A percentile compares a stretch with the other conserved stretches of the same genome.
Conservation (phyloP, 2,329 filamentous ascomycete genomes). For the Arthrocladium fulminans region DNA sequence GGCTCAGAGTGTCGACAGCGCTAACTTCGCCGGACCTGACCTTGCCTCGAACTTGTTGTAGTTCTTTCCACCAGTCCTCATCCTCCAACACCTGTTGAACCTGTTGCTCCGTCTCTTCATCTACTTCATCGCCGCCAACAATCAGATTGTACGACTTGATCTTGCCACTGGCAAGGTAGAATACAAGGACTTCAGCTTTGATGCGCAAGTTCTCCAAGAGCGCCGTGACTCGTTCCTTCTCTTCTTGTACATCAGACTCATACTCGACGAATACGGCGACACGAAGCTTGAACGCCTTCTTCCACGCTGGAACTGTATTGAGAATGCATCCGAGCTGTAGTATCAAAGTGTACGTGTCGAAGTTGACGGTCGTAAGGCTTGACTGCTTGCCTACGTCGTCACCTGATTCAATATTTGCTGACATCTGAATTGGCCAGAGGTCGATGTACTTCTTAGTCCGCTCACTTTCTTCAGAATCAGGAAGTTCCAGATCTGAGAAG, state of each 20-base stretch:
- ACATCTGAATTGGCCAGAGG: slow-evolving; percentile 91
- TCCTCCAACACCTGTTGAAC: slow-evolving; percentile 59
- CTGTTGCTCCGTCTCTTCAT: slow-evolving; percentile 48
- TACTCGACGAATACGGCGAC: slow-evolving; percentile 87
- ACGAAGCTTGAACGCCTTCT: slow-evolving; percentile 60
- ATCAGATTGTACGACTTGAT: slow-evolving; percentile 68
- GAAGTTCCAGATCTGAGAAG: slow-evolving; percentile 67
- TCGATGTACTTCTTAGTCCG: slow-evolving; percentile 68
- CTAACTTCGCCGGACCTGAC: slow-evolving; percentile 26
- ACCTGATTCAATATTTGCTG: slow-evolving; percentile 65
- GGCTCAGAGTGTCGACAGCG: slow-evolving; percentile 37
- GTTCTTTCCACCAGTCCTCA: slow-evolving; percentile 75
- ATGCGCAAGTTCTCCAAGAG: slow-evolving; percentile 75
- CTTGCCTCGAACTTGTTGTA: slow-evolving; percentile 44
- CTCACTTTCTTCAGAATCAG: slow-evolving; percentile 48
- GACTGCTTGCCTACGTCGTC: slow-evolving; percentile 46
- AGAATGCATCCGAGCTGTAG: slow-evolving; percentile 78
- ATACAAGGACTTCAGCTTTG: slow-evolving; percentile 67
- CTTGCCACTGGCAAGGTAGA: slow-evolving; percentile 68
- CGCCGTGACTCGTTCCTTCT: slow-evolving; percentile 60
- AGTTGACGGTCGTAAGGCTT: slow-evolving; percentile 73
- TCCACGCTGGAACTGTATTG: slow-evolving; percentile 73
- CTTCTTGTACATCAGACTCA: slow-evolving; percentile 72
- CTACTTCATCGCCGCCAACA: slow-evolving; percentile 57
- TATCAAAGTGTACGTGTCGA: slow-evolving; percentile 84